phyloP scores from a whole-genome alignment of 2,329 filamentous ascomycete genomes.

The Monilinia aucupariae region DNA sequence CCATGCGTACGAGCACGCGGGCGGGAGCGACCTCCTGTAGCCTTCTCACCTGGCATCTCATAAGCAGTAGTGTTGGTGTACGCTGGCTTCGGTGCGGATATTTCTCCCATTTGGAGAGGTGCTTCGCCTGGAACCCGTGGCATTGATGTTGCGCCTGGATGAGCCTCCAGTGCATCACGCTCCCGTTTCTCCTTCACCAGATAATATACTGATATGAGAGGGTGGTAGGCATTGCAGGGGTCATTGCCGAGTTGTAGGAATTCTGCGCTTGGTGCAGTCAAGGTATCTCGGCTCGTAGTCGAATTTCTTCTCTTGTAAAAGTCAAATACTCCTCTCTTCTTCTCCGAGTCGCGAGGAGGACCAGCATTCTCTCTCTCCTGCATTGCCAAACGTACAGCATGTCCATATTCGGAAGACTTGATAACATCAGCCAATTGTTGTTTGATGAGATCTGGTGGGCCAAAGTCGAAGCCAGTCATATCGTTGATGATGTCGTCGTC shows the following conservation, averaged over 20 bases:
- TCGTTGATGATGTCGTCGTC: slow-evolving; percentile 79
- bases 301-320: slow-evolving; percentile 96
- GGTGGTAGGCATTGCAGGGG: slow-evolving; percentile 88
- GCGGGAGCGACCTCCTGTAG: slow-evolving; percentile 75
- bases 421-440: slow-evolving; percentile 78
- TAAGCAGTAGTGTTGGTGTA: slow-evolving; percentile 82
- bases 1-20: slow-evolving; percentile 88
- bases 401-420: slow-evolving; percentile 90
- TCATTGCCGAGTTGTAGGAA: slow-evolving; percentile 77
- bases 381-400: slow-evolving; percentile 66
- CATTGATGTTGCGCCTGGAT: slow-evolving; percentile 54
- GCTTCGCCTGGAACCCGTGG: slow-evolving; percentile 50
- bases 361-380: slow-evolving; percentile 58
- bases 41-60: slow-evolving; percentile 84
- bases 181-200: slow-evolving; percentile 93
- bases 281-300: slow-evolving; percentile 78
- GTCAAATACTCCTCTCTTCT: slow-evolving; percentile 79
- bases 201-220: slow-evolving; percentile 89
- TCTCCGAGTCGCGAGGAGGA: slow-evolving; percentile 59
- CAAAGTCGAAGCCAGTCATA: slow-evolving; percentile 99
- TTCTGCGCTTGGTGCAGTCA: slow-evolving; percentile 79
- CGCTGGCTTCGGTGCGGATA: slow-evolving; percentile 75
- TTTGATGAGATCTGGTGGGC: slow-evolving; percentile 75
- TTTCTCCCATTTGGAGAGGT: slow-evolving; percentile 60
- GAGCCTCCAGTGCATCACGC: slow-evolving; percentile 57